A percentile compares a stretch with the other conserved stretches of the same genome.
Conservation (phyloP, 345 rosid genomes). For the Hypericum androsaemum region DNA sequence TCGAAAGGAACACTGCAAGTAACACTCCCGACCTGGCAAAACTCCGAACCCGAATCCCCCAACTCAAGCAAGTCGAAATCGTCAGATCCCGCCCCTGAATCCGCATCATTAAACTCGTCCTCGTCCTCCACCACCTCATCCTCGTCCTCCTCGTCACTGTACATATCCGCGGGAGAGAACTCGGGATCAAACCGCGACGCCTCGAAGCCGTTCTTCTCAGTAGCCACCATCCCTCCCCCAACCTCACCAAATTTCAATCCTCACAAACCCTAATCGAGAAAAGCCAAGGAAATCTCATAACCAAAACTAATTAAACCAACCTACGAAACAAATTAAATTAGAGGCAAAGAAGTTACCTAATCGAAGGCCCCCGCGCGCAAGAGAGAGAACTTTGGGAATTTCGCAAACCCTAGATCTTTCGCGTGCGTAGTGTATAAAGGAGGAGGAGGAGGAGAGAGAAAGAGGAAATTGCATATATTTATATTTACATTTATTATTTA, state of each 20-base stretch:
- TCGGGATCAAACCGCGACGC: constrained; percentile 71
- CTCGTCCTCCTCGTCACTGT: constrained; percentile 65
- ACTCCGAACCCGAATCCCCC: constrained; percentile 83
- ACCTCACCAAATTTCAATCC: not conserved
- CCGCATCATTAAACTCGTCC: constrained; percentile 76
- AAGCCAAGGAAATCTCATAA: constrained; percentile 6
- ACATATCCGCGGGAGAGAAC: constrained; percentile 64
- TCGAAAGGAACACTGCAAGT: constrained; percentile 87
- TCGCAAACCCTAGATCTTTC: too few relatives aligned
- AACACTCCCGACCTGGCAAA: constrained; percentile 67
- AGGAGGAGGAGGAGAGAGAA: not conserved
- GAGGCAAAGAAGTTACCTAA: too few relatives aligned
- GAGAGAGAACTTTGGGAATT: too few relatives aligned
- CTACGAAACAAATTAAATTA: not conserved
- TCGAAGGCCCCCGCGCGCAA: too few relatives aligned
- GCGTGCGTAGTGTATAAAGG: too few relatives aligned
- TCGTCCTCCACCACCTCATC: constrained; percentile 38
- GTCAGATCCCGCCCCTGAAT: constrained; percentile 97
- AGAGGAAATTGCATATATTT: not conserved
- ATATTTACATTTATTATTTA: not conserved
- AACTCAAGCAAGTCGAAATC: constrained; percentile 90
- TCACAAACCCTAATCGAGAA: constrained; percentile 7
- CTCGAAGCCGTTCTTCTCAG: constrained; percentile 85
- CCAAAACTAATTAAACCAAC: constrained; percentile 2
- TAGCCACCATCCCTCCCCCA: constrained; percentile 47